These are phyloP conservation scores for Sarcomyxa edulis DNA, from an alignment of 768 basidiomycete species.

Conservation along the genomic window DNA sequence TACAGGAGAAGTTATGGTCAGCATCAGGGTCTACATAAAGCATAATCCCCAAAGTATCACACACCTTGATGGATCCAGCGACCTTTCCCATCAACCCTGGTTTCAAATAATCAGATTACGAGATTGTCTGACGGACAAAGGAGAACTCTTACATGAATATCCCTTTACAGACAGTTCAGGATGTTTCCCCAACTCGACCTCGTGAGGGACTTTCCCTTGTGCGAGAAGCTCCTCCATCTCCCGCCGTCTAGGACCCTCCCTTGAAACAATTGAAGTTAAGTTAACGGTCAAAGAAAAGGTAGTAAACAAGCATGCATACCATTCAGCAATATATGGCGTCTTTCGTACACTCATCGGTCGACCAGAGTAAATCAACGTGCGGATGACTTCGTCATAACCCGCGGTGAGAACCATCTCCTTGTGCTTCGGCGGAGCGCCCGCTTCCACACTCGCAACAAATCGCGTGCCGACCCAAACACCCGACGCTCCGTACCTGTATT, in stretches of 20 bases:
- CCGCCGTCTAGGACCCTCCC: constrained; percentile 55
- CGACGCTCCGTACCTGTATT: constrained; percentile 76
- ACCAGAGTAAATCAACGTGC: constrained; percentile 72
- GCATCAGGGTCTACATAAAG: background rate
- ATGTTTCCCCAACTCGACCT: constrained; percentile 61
- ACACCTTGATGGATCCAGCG: constrained; percentile 61
- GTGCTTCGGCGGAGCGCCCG: constrained; percentile 70
- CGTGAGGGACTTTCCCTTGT: constrained; percentile 70
- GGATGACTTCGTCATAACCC: constrained; percentile 69
- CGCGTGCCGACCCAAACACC: constrained; percentile 89
- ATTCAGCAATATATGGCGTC: constrained; percentile 73
- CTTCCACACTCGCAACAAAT: constrained; percentile 79
- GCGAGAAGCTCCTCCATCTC: constrained; percentile 58
- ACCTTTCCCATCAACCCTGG: constrained; percentile 78
- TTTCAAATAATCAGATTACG: constrained; percentile 3
- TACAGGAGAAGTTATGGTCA: constrained; percentile 15
- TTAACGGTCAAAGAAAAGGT: background rate
- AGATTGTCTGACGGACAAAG: background rate
- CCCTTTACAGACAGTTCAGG: constrained; percentile 64
- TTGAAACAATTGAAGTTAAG: constrained; percentile 14
- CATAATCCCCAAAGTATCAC: constrained; percentile 17
- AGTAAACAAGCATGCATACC: constrained; percentile 33
- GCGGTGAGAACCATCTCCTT: constrained; percentile 64
- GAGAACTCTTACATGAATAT: constrained; percentile 43
- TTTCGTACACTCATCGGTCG: constrained; percentile 79